phyloP scores from a whole-genome alignment of 2,329 filamentous ascomycete genomes.

The Colletotrichum horii region DNA sequence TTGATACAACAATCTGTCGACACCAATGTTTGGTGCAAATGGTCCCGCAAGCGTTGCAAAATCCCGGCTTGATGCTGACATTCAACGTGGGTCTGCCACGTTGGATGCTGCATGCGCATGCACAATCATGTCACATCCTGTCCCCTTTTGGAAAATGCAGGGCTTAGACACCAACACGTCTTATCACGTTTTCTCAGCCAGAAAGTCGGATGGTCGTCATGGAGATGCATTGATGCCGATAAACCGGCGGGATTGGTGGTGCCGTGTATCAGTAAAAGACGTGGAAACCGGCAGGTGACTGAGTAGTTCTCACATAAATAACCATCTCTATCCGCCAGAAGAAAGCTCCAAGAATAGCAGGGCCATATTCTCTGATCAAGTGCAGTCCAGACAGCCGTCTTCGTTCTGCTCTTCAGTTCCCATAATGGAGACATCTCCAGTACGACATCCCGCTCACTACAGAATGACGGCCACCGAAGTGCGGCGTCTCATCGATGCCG shows the following conservation, averaged over 20 bases:
- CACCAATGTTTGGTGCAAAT: neutral
- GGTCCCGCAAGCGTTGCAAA: neutral
- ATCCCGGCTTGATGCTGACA: neutral
- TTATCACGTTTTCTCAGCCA: neutral
- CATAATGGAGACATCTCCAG: neutral
- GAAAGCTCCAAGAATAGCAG: neutral
- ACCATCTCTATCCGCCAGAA: too few relatives aligned
- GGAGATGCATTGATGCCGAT: neutral
- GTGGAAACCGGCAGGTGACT: neutral
- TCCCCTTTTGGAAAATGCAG: neutral
- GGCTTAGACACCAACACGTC: neutral
- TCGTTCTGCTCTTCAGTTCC: neutral
- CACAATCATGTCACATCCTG: neutral
- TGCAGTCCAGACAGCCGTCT: neutral
- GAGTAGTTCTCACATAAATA: neutral
- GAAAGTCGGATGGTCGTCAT: neutral
- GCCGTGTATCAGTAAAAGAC: neutral
- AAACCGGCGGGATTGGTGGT: neutral
- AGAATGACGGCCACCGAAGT: neutral
- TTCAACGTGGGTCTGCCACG: neutral
- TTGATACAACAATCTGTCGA: neutral
- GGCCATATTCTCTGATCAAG: neutral
- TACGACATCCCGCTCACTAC: neutral
- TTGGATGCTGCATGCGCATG: neutral
- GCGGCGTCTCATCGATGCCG: constrained; percentile 8